Evolutionary conservation across 1,284 basidiomycete genomes (phyloP).

Genomic region (Singerocomus rubriflavus): DNA sequence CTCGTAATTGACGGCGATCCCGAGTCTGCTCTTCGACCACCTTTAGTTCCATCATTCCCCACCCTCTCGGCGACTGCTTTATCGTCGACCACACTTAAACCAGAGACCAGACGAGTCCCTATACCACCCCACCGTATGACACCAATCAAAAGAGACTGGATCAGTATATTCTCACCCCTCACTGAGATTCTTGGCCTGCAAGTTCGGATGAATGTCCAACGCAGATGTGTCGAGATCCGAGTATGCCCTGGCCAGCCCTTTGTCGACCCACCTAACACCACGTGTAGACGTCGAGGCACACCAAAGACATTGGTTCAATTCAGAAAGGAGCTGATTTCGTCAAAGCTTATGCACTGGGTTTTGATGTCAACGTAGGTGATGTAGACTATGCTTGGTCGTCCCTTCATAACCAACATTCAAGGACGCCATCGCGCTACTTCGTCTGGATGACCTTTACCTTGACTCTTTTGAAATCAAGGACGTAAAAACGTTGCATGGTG

Average conservation of each 20-base stretch:
- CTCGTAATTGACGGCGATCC: conserved; percentile 34
- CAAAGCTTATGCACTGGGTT: conserved; percentile 92
- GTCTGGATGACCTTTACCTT: conserved; percentile 95
- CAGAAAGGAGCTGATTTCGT: conserved; percentile 99
- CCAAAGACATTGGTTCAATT: conserved; percentile 85
- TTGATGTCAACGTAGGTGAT: conserved; percentile 80
- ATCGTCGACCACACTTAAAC: conserved; percentile 56
- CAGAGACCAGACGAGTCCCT: conserved; percentile 79
- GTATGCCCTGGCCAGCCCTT: conserved; percentile 46
- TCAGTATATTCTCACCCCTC: conserved; percentile 93
- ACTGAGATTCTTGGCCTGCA: conserved; percentile 94
- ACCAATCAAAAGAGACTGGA: conserved; percentile 96
- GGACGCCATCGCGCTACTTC: conserved; percentile 93
- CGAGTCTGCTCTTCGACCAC: conserved; percentile 37
- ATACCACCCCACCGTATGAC: conserved; percentile 98
- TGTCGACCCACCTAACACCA: conserved; percentile 3
- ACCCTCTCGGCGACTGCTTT: conserved; percentile 57
- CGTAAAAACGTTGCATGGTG: conserved; percentile 96
- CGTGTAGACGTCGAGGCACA: conserved; percentile 87
- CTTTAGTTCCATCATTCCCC: conserved; percentile 61
- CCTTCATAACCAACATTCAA: conserved; percentile 34
- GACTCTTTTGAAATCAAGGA: conserved; percentile 99
- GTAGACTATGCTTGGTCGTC: background rate
- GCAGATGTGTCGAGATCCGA: conserved; percentile 88
- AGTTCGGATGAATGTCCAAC: conserved; percentile 93